Percentiles rank a stretch among this genome's conserved stretches.
Conservation (phyloP, 208 protist genomes). For the Crithidia bombi region DNA sequence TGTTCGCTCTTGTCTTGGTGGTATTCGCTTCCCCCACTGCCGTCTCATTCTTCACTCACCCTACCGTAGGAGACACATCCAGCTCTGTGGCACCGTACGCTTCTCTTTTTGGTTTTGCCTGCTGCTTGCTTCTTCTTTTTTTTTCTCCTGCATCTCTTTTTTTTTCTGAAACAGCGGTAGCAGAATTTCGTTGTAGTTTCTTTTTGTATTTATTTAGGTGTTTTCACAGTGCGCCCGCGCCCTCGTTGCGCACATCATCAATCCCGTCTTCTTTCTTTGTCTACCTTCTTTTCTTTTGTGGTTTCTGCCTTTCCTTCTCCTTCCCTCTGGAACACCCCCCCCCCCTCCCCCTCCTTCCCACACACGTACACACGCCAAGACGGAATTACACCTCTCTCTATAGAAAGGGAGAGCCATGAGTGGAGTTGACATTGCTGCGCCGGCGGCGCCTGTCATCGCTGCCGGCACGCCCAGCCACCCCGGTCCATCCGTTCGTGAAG, state of each 20-base stretch:
- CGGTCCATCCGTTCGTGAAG: slow-evolving; percentile 20
- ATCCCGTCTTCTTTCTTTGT: slow-evolving; percentile 21
- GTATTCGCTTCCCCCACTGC: no score
- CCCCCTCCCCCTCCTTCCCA: no score
- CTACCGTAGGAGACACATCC: no score
- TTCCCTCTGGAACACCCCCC: slow-evolving; percentile 10
- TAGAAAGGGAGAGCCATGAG: slow-evolving; percentile 2
- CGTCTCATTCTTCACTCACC: no score
- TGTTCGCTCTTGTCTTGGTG: no score
- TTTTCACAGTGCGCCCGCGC: not conserved
- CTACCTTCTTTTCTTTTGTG: not conserved
- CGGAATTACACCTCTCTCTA: not conserved
- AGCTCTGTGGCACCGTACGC: no score
- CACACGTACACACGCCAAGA: no score
- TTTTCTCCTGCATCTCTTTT: not conserved
- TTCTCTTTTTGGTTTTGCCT: no score
- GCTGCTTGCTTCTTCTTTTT: no score
- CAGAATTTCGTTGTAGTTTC: no score
- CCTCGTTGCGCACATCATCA: no score
- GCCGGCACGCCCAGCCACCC: not conserved
- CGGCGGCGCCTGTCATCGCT: not conserved
- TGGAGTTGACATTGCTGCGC: not conserved
- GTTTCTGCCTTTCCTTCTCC: not conserved
- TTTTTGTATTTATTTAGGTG: not conserved
- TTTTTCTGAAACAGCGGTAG: no score